phyloP scores from a whole-genome alignment of 2,329 filamentous ascomycete species.

The Ascochyta viciae-villosae region DNA sequence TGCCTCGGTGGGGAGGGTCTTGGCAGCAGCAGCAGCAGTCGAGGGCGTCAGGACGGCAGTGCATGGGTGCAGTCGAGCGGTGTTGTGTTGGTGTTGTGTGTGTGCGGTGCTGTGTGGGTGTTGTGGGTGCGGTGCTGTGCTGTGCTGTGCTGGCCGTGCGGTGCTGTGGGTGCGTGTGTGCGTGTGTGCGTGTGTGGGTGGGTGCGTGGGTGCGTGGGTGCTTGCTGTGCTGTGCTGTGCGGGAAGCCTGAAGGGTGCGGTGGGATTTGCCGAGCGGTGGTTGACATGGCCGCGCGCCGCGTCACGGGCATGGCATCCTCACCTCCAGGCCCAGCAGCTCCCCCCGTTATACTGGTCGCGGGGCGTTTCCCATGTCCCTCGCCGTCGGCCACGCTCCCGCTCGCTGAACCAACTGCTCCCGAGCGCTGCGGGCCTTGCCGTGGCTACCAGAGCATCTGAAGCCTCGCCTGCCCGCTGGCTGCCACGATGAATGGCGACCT shows the following conservation, averaged over 20 bases:
- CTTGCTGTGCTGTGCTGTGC: neutral
- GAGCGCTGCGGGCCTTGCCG: conserved; percentile 26
- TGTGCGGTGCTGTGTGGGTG: neutral
- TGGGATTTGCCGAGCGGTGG: conserved; percentile 18
- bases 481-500: conserved; percentile 85
- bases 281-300: conserved; percentile 28
- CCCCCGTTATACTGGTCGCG: conserved; percentile 34
- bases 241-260: conserved; percentile 1
- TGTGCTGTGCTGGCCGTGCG: neutral
- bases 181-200: neutral
- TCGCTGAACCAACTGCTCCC: conserved; percentile 26
- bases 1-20: neutral
- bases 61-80: neutral
- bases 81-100: neutral
- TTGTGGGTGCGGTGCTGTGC: neutral
- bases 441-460: conserved; percentile 27
- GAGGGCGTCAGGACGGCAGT: neutral
- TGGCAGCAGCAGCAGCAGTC: neutral
- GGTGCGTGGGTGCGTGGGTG: conserved; percentile 1
- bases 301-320: conserved; percentile 27
- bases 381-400: conserved; percentile 18
- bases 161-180: neutral
- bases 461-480: conserved; percentile 23
- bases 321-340: conserved; percentile 20
- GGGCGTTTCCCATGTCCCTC: conserved; percentile 41